Conservation (phyloP, 768 basidiomycete species). For the Suillus luteus region DNA sequence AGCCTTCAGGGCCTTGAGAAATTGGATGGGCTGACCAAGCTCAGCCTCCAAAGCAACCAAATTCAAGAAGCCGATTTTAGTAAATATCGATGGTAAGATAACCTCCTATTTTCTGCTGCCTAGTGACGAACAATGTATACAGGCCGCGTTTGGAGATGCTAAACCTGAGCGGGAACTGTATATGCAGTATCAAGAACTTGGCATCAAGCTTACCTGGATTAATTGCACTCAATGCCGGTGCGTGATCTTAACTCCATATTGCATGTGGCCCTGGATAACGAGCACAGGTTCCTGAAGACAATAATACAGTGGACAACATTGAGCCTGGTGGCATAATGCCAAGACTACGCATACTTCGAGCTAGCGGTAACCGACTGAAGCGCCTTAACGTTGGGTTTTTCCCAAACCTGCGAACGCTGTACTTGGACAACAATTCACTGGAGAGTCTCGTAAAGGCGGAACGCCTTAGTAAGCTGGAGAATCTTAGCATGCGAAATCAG, state of each 20-base stretch:
- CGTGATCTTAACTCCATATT: slow-evolving; percentile 37
- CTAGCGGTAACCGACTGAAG: slow-evolving; percentile 79
- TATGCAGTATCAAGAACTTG: slow-evolving; percentile 61
- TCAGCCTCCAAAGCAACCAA: slow-evolving; percentile 78
- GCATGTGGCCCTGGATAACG: slow-evolving; percentile 17
- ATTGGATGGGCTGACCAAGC: slow-evolving; percentile 80
- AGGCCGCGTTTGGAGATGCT: slow-evolving; percentile 76
- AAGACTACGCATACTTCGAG: slow-evolving; percentile 78
- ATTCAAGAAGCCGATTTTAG: slow-evolving; percentile 63
- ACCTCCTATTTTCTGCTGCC: slow-evolving; percentile 12
- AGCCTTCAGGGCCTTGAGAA: slow-evolving; percentile 74
- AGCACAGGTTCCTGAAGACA: slow-evolving; percentile 50
- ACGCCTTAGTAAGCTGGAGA: slow-evolving; percentile 75
- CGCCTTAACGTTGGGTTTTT: slow-evolving; percentile 64
- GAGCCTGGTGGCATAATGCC: slow-evolving; percentile 56
- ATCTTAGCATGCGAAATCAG: slow-evolving; percentile 91
- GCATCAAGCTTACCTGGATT: slow-evolving; percentile 57
- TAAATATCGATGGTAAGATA: slow-evolving; percentile 62
- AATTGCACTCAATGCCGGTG: slow-evolving; percentile 81
- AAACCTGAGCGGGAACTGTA: slow-evolving; percentile 75
- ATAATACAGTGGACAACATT: slow-evolving; percentile 65
- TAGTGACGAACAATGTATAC: slow-evolving; percentile 16
- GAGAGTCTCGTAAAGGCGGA: slow-evolving; percentile 52
- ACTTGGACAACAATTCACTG: slow-evolving; percentile 84
- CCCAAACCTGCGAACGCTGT: slow-evolving; percentile 82